A percentile compares a stretch with the other conserved stretches of the same genome.
Conservation (phyloP, 2,329 filamentous ascomycete species). For the Aspergillus fumigatus region DNA sequence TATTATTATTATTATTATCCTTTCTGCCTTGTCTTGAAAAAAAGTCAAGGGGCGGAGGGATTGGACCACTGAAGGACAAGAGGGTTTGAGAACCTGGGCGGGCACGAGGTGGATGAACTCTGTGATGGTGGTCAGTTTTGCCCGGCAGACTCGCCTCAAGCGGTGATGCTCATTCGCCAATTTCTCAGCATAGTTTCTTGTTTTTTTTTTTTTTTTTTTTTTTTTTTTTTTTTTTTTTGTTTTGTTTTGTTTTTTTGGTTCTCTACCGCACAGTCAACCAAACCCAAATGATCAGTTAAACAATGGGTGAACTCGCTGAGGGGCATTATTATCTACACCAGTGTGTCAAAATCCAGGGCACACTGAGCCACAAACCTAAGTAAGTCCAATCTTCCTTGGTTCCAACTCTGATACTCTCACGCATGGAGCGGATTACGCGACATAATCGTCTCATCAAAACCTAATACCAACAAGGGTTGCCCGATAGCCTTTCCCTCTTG, state of each 20-base stretch:
- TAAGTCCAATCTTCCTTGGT: neutral
- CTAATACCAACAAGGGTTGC: neutral
- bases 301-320: neutral
- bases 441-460: slow-evolving; percentile 12
- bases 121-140: neutral
- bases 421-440: slow-evolving; percentile 14
- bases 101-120: neutral
- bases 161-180: neutral
- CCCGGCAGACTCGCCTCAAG: neutral
- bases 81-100: neutral
- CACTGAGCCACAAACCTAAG: neutral
- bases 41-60: neutral
- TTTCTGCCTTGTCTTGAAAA: neutral
- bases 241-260: no score
- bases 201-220: no score
- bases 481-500: neutral
- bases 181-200: no score
- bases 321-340: neutral
- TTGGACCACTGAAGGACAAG: neutral
- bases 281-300: neutral
- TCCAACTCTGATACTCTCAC: neutral
- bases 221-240: no score
- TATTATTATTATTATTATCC: neutral
- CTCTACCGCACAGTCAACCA: neutral
- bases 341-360: neutral